These are phyloP conservation scores for Cyclanthera cordifolia DNA, from an alignment of 306 rosid species.

Conservation along the genomic window DNA sequence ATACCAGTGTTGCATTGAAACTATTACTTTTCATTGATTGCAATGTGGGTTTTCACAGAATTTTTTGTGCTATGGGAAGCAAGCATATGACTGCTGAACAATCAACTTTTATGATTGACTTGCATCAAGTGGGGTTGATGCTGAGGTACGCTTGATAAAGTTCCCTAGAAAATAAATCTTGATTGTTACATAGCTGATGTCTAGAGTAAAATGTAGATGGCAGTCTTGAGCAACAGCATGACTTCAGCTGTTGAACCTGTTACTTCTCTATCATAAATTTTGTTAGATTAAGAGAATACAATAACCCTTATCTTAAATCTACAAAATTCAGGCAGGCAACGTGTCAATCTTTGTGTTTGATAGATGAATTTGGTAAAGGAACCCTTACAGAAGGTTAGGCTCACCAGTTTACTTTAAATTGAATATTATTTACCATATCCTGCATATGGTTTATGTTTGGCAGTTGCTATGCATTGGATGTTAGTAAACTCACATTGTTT, in stretches of 20 bases:
- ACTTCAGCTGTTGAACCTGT: conserved; percentile 10
- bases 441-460: conserved; percentile 6
- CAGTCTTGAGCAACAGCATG: background rate
- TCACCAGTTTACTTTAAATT: conserved; percentile 18
- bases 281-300: conserved; percentile 2
- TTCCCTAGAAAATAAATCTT: background rate
- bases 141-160: conserved; percentile 47
- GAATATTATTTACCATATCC: conserved; percentile 8
- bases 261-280: conserved; percentile 1
- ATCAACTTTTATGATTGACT: conserved; percentile 89
- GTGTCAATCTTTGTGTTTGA: conserved; percentile 57
- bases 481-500: conserved; percentile 12
- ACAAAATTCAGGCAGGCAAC: conserved; percentile 67
- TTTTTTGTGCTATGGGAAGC: conserved; percentile 91
- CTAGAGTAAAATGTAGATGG: background rate
- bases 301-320: background rate
- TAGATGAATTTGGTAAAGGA: conserved; percentile 98
- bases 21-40: conserved; percentile 5
- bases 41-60: conserved; percentile 36
- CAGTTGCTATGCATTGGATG: background rate
- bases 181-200: background rate
- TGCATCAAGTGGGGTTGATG: conserved; percentile 96
- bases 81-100: conserved; percentile 82
- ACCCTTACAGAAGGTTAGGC: conserved; percentile 90
- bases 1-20: background rate